Base-by-base conservation (phyloP, 306 rosid species). In the Vigna mungo region DNA sequence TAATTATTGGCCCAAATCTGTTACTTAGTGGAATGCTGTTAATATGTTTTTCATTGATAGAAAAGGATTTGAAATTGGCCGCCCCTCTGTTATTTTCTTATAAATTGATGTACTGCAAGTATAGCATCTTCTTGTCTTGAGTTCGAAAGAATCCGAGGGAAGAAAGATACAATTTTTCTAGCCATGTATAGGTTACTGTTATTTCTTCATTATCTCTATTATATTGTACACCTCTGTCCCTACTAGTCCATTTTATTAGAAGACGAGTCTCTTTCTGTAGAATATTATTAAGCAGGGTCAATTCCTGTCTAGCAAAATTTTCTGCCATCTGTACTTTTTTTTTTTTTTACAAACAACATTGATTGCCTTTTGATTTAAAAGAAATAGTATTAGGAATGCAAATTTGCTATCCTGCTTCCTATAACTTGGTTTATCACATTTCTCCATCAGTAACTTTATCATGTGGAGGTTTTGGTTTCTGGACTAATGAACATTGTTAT, bases 401-500 rank as follows among this genome's bases (percentile, higher is more conserved):
- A 43, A 37, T 76, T 18, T 30, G 9, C 30, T 71, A 23, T 55
- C 7, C 43, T 43, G n/a, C 18, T 9, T 15, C 30, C 3, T 43
- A 21, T 13, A 59, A 34, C 18, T 44, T 23, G 32, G 52, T 18
- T 68, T n/a, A 41, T 36, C 30, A 27, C 37, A 34, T 69, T 23
- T 67, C 34, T 67, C 43, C 13, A 30, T n/a, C 41, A 6, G 63
- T 37, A 44, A 67, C 52, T 80, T 2, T 27, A 67, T 52, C 65
- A 21, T 16, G 1, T 66, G 54, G 36, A 44, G 15, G 15, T 37
- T 60, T 77, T 46, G 63, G 43, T 68, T 78, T 54, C 55, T 65
- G 55, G 61, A 37, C 72, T 73, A 49, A 64, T 52, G 68, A 43
- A 15, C 44, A 32, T 66, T 59, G 72, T 46, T 11, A 75, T 76